Conservation (phyloP, 495 filamentous ascomycete genomes). For the Lasiosphaeris hirsuta region DNA sequence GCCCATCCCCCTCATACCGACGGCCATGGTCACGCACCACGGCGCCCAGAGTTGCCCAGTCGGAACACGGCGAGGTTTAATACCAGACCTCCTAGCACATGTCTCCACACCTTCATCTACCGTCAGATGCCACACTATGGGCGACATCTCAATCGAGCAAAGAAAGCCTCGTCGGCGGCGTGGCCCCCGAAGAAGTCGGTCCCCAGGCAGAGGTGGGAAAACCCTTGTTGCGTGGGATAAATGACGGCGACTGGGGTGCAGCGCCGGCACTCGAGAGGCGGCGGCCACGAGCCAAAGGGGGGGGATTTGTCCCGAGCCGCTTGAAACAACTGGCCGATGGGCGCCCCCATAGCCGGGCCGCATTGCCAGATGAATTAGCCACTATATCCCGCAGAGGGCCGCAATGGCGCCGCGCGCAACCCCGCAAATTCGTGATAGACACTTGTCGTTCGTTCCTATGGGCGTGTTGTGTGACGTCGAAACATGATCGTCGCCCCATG, state of each 20-base stretch:
- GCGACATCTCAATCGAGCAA: constrained; percentile 11
- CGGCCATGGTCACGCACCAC: not conserved
- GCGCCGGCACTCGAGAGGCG: constrained; percentile 15
- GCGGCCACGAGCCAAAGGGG: constrained; percentile 1
- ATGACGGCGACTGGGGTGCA: constrained; percentile 20
- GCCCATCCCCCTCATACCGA: constrained; percentile 14
- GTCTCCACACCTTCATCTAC: constrained; percentile 18
- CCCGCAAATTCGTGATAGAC: not conserved
- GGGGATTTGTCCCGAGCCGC: not conserved
- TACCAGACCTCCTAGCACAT: not conserved
- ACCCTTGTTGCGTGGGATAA: constrained; percentile 20
- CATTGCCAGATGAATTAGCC: constrained; percentile 26
- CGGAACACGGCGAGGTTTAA: constrained; percentile 22
- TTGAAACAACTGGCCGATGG: constrained; percentile 1
- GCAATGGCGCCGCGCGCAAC: not conserved
- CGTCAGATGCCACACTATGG: not conserved
- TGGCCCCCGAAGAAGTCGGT: constrained; percentile 3
- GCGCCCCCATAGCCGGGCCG: constrained; percentile 21
- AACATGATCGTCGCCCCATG: not conserved
- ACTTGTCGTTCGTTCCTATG: not conserved
- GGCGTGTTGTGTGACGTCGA: not conserved
- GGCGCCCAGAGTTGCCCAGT: constrained; percentile 18
- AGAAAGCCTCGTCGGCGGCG: constrained; percentile 3
- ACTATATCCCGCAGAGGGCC: not conserved
- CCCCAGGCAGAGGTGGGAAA: constrained; percentile 12